Base-by-base conservation (phyloP, 225 moss, liverwort and hornwort genomes). In the Bryoerythrophyllum caledonicum region DNA sequence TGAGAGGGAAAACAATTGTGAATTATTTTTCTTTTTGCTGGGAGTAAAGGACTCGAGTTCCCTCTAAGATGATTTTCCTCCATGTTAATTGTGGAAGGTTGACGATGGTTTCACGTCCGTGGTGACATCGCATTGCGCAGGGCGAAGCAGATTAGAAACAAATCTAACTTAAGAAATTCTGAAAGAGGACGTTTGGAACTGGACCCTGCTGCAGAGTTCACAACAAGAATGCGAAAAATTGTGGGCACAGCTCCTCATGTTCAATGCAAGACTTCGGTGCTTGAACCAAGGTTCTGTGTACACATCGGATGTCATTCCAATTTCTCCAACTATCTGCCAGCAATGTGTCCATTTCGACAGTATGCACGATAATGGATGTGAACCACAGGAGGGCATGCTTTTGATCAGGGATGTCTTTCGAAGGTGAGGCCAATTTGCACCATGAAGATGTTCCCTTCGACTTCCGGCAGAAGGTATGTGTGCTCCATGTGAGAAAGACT, bases 141-240 rank as follows among this genome's bases (percentile, higher is more conserved):
- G 75, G 85, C 87, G 67, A 90, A 87, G 73, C 83, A 85, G 69
- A 81, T 87, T 2, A 83, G 72, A 72, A 87, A 87, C 63, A 85
- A 79, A 83, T 83, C 87, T 21, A 79, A 74, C n/a, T n/a, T n/a
- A 72, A 65, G 87, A 24, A 90, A 87, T 65, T 73, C 79, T 63
- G 80, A 87, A 71, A 87, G 81, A 65, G 87, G 82, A 13, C 77
- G 68, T 10, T 70, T 79, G 27, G 90, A 90, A 79, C 67, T 90
- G 64, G 83, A 90, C 68, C 37, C 68, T 85, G 67, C 68, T 90
- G 57, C 79, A 81, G 72, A 85, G 79, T 68, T 87, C 90, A 71
- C 76, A 85, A 38, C 60, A 83, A n/a, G 87, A 90, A 78, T 83
- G 81, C 65, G 75, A 85, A 61, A 74, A 81, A 64, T 63, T 85